Evolutionary conservation across 257 asterid species (phyloP), one percentile per base, ranked within the genome.

Genomic region (Henckelia pumila): DNA sequence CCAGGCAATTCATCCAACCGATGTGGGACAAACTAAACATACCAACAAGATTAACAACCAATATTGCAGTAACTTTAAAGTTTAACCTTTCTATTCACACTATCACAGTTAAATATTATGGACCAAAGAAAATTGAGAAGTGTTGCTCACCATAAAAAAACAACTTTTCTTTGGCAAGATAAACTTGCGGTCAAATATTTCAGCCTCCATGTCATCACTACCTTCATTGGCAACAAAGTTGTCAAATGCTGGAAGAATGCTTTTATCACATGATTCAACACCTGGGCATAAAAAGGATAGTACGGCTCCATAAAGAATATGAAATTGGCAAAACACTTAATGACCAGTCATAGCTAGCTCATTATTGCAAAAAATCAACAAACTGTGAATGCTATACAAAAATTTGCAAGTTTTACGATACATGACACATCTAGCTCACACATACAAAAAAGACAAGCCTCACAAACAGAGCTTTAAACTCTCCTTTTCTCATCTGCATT

Each of bases 111-210:
- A n/a, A n/a, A n/a, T n/a, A n/a, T n/a, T n/a, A n/a, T n/a, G n/a
- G n/a, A n/a, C n/a, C n/a, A n/a, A n/a, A 40, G 13, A 40, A 11
- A 11, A 2, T 4, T n/a, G 22, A 56, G 22, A 23, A 67, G 44
- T 65, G 64, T 63, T 63, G 9, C 82, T 37, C 80, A 92, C 98
- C 99, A 88, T 93, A 68, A 75, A 83, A 67, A 93, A 86, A 72
- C 89, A 83, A 77, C 95, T 86, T 22, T 72, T 75, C 79, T 77
- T 79, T 16, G 99, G 97, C 66, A 93, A 69, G 60, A 90, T 79
- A 73, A 74, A 93, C 56, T 72, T 81, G 81, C 69, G 78, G 74
- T 76, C 80, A 72, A 84, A 79, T 20, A 88, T 50, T 68, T 88
- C 88, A 67, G 94, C 93, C 77, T 85, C 91, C 69, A 75, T 61